These are phyloP conservation scores for Cystobasidium sp. DNA, from an alignment of 1,284 basidiomycete species.

Conservation along the genomic window DNA sequence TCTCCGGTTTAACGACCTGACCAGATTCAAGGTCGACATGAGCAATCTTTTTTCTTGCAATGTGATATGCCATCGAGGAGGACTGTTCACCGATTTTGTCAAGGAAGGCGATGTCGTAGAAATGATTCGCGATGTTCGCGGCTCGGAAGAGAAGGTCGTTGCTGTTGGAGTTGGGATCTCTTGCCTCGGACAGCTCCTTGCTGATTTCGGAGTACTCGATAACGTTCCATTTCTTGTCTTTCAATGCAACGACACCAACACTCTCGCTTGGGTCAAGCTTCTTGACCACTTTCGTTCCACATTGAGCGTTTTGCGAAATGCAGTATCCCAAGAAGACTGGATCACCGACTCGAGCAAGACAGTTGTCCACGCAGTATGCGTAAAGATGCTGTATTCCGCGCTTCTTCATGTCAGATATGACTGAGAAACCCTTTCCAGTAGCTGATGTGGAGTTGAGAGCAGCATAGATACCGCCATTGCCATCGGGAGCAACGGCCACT, in stretches of 20 bases:
- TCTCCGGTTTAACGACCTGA: conserved; percentile 71
- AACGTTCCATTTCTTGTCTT: conserved; percentile 81
- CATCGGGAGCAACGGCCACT: conserved; percentile 92
- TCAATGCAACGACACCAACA: conserved; percentile 90
- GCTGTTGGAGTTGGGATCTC: conserved; percentile 63
- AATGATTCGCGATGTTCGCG: conserved; percentile 98
- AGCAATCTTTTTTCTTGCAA: conserved; percentile 97
- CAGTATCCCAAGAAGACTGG: conserved; percentile 95
- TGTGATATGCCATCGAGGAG: conserved; percentile 89
- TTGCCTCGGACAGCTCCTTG: conserved; percentile 75
- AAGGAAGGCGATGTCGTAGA: conserved; percentile 90
- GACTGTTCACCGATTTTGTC: conserved; percentile 81
- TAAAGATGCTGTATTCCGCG: conserved; percentile 89
- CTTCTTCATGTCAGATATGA: conserved; percentile 78
- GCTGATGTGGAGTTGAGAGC: conserved; percentile 23
- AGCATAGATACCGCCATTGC: conserved; percentile 83
- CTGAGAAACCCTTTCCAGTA: conserved; percentile 56
- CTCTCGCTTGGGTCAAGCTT: conserved; percentile 85
- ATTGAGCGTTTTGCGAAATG: conserved; percentile 80
- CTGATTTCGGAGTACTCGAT: conserved; percentile 98
- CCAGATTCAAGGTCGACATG: conserved; percentile 74
- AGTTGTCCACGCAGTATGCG: conserved; percentile 98
- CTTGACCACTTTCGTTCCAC: conserved; percentile 94
- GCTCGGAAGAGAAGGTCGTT: conserved; percentile 88
- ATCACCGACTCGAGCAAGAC: conserved; percentile 95